Conservation (phyloP, 768 basidiomycete species). For the Terana coerulea region DNA sequence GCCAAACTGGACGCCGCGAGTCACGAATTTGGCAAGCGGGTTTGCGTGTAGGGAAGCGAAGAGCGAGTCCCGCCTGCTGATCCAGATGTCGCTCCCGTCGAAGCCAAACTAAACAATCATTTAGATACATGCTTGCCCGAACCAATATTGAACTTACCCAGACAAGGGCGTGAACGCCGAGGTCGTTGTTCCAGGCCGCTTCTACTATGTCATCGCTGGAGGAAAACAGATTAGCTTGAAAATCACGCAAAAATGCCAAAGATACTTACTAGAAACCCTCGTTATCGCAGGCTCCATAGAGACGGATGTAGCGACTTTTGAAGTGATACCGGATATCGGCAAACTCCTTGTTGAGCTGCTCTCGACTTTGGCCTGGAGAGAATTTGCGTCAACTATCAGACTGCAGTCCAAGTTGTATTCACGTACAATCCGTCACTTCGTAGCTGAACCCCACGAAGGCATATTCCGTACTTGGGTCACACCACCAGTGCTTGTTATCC, state of each 20-base stretch:
- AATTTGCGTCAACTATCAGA: background rate
- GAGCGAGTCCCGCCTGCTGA: slow-evolving; percentile 48
- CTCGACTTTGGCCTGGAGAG: slow-evolving; percentile 50
- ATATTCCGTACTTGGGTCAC: slow-evolving; percentile 57
- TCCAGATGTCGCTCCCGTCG: slow-evolving; percentile 44
- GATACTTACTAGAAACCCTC: slow-evolving; percentile 34
- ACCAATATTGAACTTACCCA: slow-evolving; percentile 44
- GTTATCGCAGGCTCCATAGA: slow-evolving; percentile 38
- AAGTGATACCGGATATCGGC: slow-evolving; percentile 52
- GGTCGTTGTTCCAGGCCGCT: slow-evolving; percentile 59
- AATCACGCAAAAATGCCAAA: too few species aligned
- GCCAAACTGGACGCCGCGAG: slow-evolving; percentile 65
- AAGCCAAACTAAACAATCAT: slow-evolving; percentile 32
- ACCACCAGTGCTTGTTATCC: slow-evolving; percentile 42
- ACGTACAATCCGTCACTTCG: slow-evolving; percentile 39
- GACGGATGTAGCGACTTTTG: slow-evolving; percentile 58
- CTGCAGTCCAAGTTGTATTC: background rate
- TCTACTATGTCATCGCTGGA: slow-evolving; percentile 55
- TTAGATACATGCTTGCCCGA: background rate
- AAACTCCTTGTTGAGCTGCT: slow-evolving; percentile 51
- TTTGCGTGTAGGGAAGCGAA: slow-evolving; percentile 53
- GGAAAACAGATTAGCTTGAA: background rate
- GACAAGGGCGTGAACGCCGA: slow-evolving; percentile 69
- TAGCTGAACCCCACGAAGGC: slow-evolving; percentile 79
- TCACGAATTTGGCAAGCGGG: slow-evolving; percentile 59